A percentile compares a stretch with the other conserved stretches of the same genome.
These are phyloP conservation scores for Tolypocladium album DNA, from an alignment of 2,329 filamentous ascomycete species.

Conservation along the genomic window DNA sequence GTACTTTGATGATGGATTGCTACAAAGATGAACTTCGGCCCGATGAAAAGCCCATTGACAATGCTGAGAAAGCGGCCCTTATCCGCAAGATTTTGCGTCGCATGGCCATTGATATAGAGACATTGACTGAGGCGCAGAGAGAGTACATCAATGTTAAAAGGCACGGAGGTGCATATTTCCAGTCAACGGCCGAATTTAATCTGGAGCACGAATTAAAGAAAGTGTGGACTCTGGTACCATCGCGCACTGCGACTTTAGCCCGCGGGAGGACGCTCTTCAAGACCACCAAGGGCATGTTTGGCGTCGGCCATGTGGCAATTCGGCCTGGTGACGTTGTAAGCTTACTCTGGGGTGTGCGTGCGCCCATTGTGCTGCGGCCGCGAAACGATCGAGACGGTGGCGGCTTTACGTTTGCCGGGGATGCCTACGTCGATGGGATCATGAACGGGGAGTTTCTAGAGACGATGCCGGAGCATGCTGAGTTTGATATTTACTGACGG, in stretches of 20 bases:
- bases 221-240: too few species aligned
- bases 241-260: rapidly evolving
- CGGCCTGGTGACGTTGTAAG: neutral
- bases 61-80: neutral
- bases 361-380: neutral
- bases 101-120: neutral
- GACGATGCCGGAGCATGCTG: neutral
- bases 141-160: too few species aligned
- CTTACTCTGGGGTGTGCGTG: neutral
- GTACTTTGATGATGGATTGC: neutral
- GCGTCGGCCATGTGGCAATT: neutral
- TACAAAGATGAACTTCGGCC: neutral
- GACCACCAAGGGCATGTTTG: neutral
- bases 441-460: neutral
- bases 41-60: neutral
- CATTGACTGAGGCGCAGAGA: neutral
- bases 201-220: too few species aligned
- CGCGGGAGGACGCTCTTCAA: neutral
- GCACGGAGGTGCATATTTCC: too few species aligned
- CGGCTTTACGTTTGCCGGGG: neutral
- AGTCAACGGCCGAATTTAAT: neutral
- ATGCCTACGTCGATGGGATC: neutral
- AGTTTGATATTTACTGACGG: neutral
- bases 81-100: neutral
- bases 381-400: neutral